phyloP scores from a whole-genome alignment of 805 yeast species.

The Pichia rugopelliculosa region DNA sequence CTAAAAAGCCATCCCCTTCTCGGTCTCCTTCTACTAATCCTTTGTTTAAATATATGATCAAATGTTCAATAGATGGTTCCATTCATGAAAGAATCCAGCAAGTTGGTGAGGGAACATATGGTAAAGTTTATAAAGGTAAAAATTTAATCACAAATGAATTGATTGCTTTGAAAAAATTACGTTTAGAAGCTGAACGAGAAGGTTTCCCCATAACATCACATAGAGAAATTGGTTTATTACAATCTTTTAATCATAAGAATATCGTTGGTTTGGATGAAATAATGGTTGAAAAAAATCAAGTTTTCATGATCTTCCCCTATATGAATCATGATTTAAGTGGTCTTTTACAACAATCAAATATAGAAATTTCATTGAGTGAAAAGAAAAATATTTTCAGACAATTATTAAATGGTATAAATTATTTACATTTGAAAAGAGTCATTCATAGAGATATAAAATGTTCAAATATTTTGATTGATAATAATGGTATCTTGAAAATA shows the following conservation, averaged over 20 bases:
- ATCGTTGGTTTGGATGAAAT: constrained; percentile 80
- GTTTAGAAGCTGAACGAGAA: constrained; percentile 84
- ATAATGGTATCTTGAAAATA: constrained; percentile 55
- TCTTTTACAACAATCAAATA: constrained; percentile 65
- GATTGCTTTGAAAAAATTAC: constrained; percentile 80
- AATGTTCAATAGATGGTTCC: constrained; percentile 21
- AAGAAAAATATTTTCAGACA: constrained; percentile 62
- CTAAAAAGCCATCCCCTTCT: not conserved
- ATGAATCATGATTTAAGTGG: constrained; percentile 93
- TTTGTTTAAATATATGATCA: constrained; percentile 4
- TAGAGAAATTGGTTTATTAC: constrained; percentile 81
- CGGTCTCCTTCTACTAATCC: not conserved
- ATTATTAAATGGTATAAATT: constrained; percentile 58
- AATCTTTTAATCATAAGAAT: constrained; percentile 73
- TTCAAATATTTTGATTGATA: constrained; percentile 63
- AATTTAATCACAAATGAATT: constrained; percentile 58
- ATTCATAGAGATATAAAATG: constrained; percentile 81
- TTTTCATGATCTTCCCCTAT: constrained; percentile 89
- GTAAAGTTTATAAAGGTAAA: constrained; percentile 85
- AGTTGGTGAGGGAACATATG: constrained; percentile 99
- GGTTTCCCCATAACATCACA: constrained; percentile 96
- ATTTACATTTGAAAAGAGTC: constrained; percentile 59
- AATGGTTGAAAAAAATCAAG: constrained; percentile 71
- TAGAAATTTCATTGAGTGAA: constrained; percentile 54
- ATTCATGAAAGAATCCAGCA: constrained; percentile 69